phyloP scores from a whole-genome alignment of 805 yeast species.

The Metschnikowia anglica region DNA sequence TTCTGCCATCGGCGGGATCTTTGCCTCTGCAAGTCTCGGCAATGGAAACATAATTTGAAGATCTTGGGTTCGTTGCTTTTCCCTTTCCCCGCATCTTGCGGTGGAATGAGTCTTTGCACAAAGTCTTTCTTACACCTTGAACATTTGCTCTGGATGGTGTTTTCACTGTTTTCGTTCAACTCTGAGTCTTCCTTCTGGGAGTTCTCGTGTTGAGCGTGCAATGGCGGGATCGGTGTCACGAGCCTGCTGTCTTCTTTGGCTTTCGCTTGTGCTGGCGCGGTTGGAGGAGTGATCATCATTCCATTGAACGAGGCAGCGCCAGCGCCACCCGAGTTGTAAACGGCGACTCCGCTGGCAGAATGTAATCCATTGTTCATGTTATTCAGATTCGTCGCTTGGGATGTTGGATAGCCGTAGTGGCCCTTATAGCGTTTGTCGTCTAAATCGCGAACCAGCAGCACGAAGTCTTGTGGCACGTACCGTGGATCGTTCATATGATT shows the following conservation, averaged over 20 bases:
- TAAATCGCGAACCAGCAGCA: conserved; percentile 13
- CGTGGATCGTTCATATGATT: conserved; percentile 17
- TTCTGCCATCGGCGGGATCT: conserved; percentile 65
- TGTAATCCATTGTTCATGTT: not conserved
- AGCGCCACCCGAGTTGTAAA: conserved; percentile 10
- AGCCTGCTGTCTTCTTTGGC: conserved; percentile 20
- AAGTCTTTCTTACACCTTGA: conserved; percentile 62
- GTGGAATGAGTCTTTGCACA: conserved; percentile 42
- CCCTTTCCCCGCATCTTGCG: conserved; percentile 28
- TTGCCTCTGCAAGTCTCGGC: conserved; percentile 62
- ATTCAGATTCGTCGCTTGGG: not conserved
- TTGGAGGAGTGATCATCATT: conserved; percentile 11
- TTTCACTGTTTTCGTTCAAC: conserved; percentile 9
- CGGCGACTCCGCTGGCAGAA: not conserved
- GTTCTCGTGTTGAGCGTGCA: conserved; percentile 44
- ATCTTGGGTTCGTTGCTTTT: conserved; percentile 41
- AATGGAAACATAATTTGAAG: conserved; percentile 60
- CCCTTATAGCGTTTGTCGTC: conserved; percentile 19
- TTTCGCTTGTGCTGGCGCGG: conserved; percentile 5
- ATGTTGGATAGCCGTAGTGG: conserved; percentile 14
- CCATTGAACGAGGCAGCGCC: conserved; percentile 11
- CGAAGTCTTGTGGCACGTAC: conserved; percentile 18
- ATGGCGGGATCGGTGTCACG: conserved; percentile 40
- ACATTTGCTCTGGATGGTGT: conserved; percentile 33
- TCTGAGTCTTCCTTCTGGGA: conserved; percentile 15